Base-by-base conservation (phyloP, 495 filamentous ascomycete species). In the Penicillium bialowiezense region DNA sequence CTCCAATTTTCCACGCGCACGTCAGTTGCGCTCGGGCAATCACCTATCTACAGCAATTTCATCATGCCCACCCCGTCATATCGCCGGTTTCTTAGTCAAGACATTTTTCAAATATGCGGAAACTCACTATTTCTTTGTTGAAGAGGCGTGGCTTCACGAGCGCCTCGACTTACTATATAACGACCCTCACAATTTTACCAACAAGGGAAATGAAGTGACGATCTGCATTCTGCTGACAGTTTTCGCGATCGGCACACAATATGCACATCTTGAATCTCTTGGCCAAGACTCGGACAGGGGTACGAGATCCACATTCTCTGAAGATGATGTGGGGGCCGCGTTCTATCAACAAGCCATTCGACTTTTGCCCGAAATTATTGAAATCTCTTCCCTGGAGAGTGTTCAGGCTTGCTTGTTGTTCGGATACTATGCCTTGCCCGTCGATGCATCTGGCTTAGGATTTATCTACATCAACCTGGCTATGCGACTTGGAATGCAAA, bases 161-260 rank as follows among this genome's bases (percentile, higher is more conserved):
- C 58, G 55, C 38, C 31, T 72, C 28, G 50, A 62, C 35, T 40
- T 50, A 12, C 48, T 63, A 1, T 69, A 73, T 37, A 58, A 50
- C 28, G 41, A 63, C 24, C 54, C 55, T 0, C 40, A 20, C 19
- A 48, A 8, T 35, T 69, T 50, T n/a, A 33, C 45, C 6, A 48
- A 59, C 1, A 60, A 67, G 19, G 56, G 59, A 4, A 62, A 62
- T 28, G 68, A 67, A 1, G 56, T 62, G 2, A 52, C 41, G n/a
- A 43, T 71, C 10, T 61, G 63, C 39, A 63, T 65, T 21, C 36
- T 75, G 3, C 56, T 74, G 3, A 66, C 60, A 18, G 47, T 68
- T 1, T 55, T 75, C 10, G 72, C 72, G 5, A 72, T 75, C 20
- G 72, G 71, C 6, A 69, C 71, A 3, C 72, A 75, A 46, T 75